Evolutionary conservation across 805 yeast species (phyloP).

Genomic region (Candida andamanensis): DNA sequence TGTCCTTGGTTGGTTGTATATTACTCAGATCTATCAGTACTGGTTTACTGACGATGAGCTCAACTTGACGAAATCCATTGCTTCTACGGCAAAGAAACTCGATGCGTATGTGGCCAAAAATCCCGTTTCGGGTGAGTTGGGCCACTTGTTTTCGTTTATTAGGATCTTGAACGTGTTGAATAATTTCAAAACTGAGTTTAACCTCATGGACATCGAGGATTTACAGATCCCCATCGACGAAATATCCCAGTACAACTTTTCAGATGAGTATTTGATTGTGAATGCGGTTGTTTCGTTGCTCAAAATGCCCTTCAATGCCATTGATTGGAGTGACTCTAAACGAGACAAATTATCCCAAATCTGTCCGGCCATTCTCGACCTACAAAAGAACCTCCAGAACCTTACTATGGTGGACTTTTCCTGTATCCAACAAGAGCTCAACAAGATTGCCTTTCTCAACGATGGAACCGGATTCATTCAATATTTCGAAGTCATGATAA

Average conservation of each 20-base stretch:
- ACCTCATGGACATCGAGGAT: not conserved
- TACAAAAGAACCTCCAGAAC: not conserved
- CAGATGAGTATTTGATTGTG: constrained; percentile 6
- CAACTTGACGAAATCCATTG: constrained; percentile 1
- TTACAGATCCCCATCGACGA: not conserved
- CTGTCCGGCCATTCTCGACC: constrained; percentile 2
- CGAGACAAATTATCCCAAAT: not conserved
- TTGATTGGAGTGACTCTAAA: not conserved
- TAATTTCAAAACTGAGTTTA: constrained; percentile 4
- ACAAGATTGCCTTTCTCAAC: constrained; percentile 4
- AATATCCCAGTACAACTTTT: constrained; percentile 3
- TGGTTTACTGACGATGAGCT: constrained; percentile 9
- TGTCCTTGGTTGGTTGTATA: constrained; percentile 7
- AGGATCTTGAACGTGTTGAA: constrained; percentile 7
- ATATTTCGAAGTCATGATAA: constrained; percentile 7
- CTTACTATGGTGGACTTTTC: constrained; percentile 3
- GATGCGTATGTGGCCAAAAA: not conserved
- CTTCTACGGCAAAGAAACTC: constrained; percentile 4
- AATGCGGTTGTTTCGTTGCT: constrained; percentile 2
- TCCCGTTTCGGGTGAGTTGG: not conserved
- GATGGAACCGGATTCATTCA: constrained; percentile 7
- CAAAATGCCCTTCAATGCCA: constrained; percentile 8
- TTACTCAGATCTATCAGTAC: constrained; percentile 6
- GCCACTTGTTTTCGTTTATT: constrained; percentile 3
- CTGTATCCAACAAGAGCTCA: constrained; percentile 2